Base-by-base conservation (phyloP, 768 basidiomycete species). In the Asterophora lycoperdoides region DNA sequence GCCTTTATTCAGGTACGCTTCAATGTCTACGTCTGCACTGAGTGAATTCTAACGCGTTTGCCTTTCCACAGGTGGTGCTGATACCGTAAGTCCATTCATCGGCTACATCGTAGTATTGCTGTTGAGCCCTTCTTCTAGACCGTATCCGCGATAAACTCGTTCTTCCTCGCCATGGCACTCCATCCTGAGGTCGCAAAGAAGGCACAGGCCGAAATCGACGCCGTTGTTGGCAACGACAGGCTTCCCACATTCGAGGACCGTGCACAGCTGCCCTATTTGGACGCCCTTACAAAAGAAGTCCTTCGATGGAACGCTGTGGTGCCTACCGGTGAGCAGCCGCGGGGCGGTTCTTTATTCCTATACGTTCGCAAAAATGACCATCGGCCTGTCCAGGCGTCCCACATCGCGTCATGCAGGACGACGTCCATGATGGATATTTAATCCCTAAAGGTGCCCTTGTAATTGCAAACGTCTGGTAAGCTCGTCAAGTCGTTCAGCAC, bases 161-260 rank as follows among this genome's bases (percentile, higher is more conserved):
- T 84, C 53, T 84, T 82, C 66, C 68, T 84, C 38, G 82, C 81
- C 32, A 72, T 84, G 71, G 63, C 78, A 2, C 69, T 81, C 20
- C 68, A 77, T 58, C 83, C 82, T 6, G 76, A 77, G 36, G 78
- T 66, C 23, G 72, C 72, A 54, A 75, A 69, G 60, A 83, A 76
- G 61, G 83, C 83, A 10, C 83, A 83, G 54, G 69, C 67, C 46
- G 83, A 84, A 64, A 76, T 85, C 52, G 83, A 84, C 59, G 60
- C 70, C 33, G 71, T 84, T 8, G 58, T 84, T 53, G 83, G 83
- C 49, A 67, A 63, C 52, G 79, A 81, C 56, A 73, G 82, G 50
- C 74, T 84, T 23, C 83, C 83, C 51, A 76, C 72, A 13, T 79
- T 80, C 62, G 63, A 70, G 45, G 83, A 85, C 63, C 78, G 81